A percentile compares a stretch with the other conserved stretches of the same genome.
Conservation (phyloP, 345 rosid species). For the Rhodamnia rubescens region DNA sequence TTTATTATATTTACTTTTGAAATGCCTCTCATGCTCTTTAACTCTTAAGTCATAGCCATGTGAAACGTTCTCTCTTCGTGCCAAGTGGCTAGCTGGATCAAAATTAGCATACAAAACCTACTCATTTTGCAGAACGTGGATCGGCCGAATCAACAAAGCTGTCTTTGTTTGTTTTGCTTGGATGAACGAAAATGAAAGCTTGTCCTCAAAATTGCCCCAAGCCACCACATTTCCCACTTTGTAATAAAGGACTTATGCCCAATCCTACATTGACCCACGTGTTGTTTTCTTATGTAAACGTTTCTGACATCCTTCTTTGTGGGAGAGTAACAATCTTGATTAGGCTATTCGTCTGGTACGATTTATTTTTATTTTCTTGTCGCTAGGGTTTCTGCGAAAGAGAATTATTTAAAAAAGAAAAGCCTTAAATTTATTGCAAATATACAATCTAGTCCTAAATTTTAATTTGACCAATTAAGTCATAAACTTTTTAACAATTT, state of each 20-base stretch:
- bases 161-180: neutral
- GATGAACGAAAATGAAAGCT: neutral
- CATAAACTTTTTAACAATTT: no score
- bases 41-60: neutral
- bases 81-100: neutral
- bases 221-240: neutral
- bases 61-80: neutral
- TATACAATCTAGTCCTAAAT: no score
- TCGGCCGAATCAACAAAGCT: neutral
- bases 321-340: neutral
- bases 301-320: neutral
- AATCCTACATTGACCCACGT: neutral
- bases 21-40: no score
- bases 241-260: neutral
- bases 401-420: no score
- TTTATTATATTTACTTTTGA: no score
- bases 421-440: no score
- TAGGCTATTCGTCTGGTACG: no score
- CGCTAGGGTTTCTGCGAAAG: no score
- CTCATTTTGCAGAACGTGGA: neutral
- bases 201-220: neutral
- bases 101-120: no score
- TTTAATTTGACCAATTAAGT: no score
- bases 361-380: no score
- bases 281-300: neutral